A percentile compares a stretch with the other conserved stretches of the same genome.
These are phyloP conservation scores for Aspergillus caelatus DNA, from an alignment of 2,329 filamentous ascomycete genomes.

Conservation along the genomic window DNA sequence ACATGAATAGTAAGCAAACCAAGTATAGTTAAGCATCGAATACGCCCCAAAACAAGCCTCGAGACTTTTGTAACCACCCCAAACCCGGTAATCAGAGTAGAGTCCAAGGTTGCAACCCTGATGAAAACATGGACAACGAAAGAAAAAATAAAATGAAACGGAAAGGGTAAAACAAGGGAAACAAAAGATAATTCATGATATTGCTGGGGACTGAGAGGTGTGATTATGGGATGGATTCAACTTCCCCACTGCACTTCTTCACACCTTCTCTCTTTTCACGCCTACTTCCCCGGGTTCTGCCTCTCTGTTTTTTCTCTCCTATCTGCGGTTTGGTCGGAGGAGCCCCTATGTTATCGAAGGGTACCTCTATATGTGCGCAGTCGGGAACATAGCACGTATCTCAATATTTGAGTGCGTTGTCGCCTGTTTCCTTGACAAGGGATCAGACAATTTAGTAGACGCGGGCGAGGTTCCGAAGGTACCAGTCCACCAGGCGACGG, in stretches of 20 bases:
- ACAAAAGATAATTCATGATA: conserved; percentile 19
- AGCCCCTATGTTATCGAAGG: not conserved
- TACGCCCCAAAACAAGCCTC: conserved; percentile 26
- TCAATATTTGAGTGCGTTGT: conserved; percentile 8
- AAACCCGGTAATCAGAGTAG: conserved; percentile 17
- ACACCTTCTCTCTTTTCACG: not conserved
- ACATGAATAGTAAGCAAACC: conserved; percentile 15
- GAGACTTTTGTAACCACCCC: conserved; percentile 24
- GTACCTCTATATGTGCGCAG: conserved; percentile 3
- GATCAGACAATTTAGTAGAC: conserved; percentile 69
- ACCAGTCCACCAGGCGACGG: conserved; percentile 97
- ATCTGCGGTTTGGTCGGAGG: not conserved
- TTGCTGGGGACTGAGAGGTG: conserved; percentile 4
- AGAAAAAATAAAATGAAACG: conserved; percentile 10
- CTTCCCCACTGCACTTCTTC: not conserved
- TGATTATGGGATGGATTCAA: not conserved
- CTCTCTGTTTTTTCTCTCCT: conserved; percentile 1
- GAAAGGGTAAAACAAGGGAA: conserved; percentile 10
- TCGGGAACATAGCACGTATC: conserved; percentile 4
- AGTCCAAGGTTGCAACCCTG: conserved; percentile 12
- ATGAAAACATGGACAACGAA: conserved; percentile 19
- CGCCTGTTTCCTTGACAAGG: conserved; percentile 13
- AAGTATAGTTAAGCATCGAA: conserved; percentile 19
- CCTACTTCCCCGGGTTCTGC: not conserved
- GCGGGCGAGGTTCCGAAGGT: conserved; percentile 92